phyloP scores from a whole-genome alignment of 352 stramenopile species.

The Discostella stelligera region DNA sequence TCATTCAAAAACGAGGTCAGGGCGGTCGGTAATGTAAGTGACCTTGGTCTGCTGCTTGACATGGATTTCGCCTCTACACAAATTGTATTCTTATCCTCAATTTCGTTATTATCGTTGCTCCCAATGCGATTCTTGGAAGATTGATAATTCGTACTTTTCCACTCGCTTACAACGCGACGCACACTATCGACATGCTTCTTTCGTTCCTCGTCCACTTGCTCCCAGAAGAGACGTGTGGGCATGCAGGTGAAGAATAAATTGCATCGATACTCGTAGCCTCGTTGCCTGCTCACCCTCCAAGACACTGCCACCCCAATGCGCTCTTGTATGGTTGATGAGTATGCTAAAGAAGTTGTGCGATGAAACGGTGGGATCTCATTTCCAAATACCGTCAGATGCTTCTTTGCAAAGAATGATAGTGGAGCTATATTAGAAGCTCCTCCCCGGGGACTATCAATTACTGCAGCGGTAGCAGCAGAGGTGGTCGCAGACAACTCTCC shows the following conservation, averaged over 20 bases:
- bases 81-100: constrained; percentile 2
- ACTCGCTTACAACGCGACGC: not conserved
- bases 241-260: constrained; percentile 64
- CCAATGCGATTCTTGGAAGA: constrained; percentile 1
- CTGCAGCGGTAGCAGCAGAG: not conserved
- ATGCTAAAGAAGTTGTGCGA: constrained; percentile 33
- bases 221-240: constrained; percentile 55
- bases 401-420: constrained; percentile 26
- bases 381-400: constrained; percentile 33
- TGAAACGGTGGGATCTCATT: constrained; percentile 35
- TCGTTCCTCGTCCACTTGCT: constrained; percentile 28
- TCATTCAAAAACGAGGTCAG: constrained; percentile 36
- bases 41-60: not conserved
- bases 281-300: constrained; percentile 51
- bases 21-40: not conserved
- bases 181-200: constrained; percentile 24
- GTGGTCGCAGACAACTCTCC: not conserved
- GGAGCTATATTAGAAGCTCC: constrained; percentile 18
- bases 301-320: constrained; percentile 60
- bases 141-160: not conserved
- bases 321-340: constrained; percentile 43
- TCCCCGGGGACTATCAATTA: constrained; percentile 22
- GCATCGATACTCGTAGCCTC: constrained; percentile 58
- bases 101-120: constrained; percentile 2
- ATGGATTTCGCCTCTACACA: not conserved